Percentiles rank a stretch among this genome's conserved stretches.
phyloP scores from a whole-genome alignment of 2,329 filamentous ascomycete species.

The Metarhizium album region DNA sequence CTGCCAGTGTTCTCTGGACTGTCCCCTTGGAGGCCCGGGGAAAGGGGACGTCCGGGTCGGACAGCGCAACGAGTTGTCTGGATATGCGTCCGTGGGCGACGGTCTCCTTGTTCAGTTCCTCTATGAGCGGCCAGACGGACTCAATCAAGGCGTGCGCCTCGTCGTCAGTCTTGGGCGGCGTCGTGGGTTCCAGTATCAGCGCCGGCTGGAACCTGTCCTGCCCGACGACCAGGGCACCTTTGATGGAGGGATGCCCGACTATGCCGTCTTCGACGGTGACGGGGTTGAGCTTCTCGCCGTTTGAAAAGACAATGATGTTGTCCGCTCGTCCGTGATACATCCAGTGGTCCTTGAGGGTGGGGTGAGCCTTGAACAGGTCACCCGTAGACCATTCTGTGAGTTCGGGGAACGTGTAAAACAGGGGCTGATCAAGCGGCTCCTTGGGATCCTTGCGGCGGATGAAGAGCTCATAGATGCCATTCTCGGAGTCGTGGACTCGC shows the following conservation, averaged over 20 bases:
- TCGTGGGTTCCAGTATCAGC: constrained; percentile 34
- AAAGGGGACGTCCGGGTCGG: constrained; percentile 31
- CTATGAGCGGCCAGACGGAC: constrained; percentile 31
- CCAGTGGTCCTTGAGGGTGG: constrained; percentile 22
- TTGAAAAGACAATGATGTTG: constrained; percentile 30
- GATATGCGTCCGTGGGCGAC: constrained; percentile 36
- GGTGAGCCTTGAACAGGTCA: constrained; percentile 26
- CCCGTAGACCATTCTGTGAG: constrained; percentile 25
- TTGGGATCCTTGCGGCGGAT: constrained; percentile 25
- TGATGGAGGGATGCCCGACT: constrained; percentile 17
- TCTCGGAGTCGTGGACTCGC: constrained; percentile 12
- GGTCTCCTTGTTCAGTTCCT: constrained; percentile 30
- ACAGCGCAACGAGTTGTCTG: constrained; percentile 27
- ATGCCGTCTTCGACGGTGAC: constrained; percentile 24
- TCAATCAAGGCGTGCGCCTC: constrained; percentile 24
- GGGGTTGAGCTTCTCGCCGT: constrained; percentile 32
- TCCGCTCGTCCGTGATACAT: constrained; percentile 26
- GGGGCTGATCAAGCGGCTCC: constrained; percentile 22
- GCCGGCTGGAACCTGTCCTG: constrained; percentile 33
- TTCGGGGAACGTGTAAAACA: constrained; percentile 26
- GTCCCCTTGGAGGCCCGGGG: constrained; percentile 34
- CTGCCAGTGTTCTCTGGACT: constrained; percentile 28
- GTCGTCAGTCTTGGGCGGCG: constrained; percentile 15
- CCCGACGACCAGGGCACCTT: constrained; percentile 29
- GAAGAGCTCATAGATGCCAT: constrained; percentile 20